Evolutionary conservation across 2,329 filamentous ascomycete species (phyloP), one percentile per base, ranked within the genome.

Genomic region (Aspergillus ochraceoroseus): DNA sequence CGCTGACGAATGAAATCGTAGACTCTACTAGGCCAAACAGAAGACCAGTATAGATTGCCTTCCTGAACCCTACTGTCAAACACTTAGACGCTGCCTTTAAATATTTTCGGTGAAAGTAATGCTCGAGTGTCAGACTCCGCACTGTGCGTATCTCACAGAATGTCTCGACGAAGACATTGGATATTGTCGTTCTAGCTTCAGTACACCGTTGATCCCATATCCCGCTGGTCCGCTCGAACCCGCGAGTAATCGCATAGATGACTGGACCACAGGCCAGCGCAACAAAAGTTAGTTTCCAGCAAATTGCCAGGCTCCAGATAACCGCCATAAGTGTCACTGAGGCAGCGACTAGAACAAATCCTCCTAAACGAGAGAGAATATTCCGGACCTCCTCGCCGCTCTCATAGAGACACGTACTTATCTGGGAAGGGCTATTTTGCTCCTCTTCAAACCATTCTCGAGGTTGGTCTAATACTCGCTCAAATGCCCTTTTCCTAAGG

Each of bases 351-450:
- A 89, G 71, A 1, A 83, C 63, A 38, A 84, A 78, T 1, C 84
- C 83, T 0, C 82, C 73, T 55, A 95, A 94, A 1, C 84, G 77
- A 2, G 85, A 84, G 0, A 94, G 73, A 0, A 96, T 68, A 52
- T 86, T 88, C 6, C 85, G 77, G 77, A 92, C 89, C 58, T 95
- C 87, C 59, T 96, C 88, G 0, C 83, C 85, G 53, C 87, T 85
- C 11, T 83, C 77, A 54, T 94, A 87, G 0, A 96, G 73, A 30
- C 76, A 83, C 45, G 86, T 80, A 1, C 74, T 79, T 28, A 96
- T 72, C 2, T 73, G 71, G 1, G 72, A 70, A 0, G 83, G 68
- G 0, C 75, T 77, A 59, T 92, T 85, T 22, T 72, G 70, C 2
- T 82, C 72, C 34, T 74, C 69, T 48, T 87, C 82, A 52, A 94